Evolutionary conservation across 2,329 filamentous ascomycete species (phyloP).

Genomic region (Dactylellina leptospora): DNA sequence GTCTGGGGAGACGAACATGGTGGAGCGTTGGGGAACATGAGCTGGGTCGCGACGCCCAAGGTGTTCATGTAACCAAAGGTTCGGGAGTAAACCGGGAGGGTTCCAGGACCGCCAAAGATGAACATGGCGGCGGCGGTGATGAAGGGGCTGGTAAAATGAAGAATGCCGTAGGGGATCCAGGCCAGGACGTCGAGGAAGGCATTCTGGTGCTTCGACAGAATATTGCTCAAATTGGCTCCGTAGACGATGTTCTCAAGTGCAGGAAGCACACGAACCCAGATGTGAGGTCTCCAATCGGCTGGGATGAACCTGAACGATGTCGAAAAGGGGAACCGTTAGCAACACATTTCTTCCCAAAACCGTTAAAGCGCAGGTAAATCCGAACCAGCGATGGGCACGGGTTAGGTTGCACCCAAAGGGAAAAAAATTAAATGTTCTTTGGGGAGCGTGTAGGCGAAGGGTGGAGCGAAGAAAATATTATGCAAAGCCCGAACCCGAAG

Average conservation of each 20-base stretch:
- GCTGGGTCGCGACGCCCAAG: constrained; percentile 83
- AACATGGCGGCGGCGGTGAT: constrained; percentile 83
- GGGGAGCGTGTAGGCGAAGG: background rate
- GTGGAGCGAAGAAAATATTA: background rate
- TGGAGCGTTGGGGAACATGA: constrained; percentile 90
- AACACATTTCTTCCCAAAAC: constrained; percentile 19
- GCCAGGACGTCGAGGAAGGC: constrained; percentile 84
- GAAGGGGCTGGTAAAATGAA: constrained; percentile 86
- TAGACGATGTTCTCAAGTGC: constrained; percentile 96
- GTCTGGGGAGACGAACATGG: constrained; percentile 69
- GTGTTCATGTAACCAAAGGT: constrained; percentile 94
- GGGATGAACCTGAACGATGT: constrained; percentile 78
- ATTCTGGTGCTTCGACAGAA: constrained; percentile 88
- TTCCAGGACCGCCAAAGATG: constrained; percentile 85
- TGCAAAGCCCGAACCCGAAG: constrained; percentile 9
- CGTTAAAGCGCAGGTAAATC: background rate
- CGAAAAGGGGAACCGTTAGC: constrained; percentile 14
- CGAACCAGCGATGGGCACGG: too few species aligned
- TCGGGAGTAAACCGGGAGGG: constrained; percentile 82
- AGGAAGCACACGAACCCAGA: constrained; percentile 93
- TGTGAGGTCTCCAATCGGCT: constrained; percentile 85
- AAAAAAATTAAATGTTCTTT: background rate
- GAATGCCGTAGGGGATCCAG: constrained; percentile 91
- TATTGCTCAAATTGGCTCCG: constrained; percentile 93
- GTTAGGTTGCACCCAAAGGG: too few species aligned